Evolutionary conservation across 345 rosid genomes (phyloP), one percentile per base, ranked within the genome.

Genomic region (Acer negundo): DNA sequence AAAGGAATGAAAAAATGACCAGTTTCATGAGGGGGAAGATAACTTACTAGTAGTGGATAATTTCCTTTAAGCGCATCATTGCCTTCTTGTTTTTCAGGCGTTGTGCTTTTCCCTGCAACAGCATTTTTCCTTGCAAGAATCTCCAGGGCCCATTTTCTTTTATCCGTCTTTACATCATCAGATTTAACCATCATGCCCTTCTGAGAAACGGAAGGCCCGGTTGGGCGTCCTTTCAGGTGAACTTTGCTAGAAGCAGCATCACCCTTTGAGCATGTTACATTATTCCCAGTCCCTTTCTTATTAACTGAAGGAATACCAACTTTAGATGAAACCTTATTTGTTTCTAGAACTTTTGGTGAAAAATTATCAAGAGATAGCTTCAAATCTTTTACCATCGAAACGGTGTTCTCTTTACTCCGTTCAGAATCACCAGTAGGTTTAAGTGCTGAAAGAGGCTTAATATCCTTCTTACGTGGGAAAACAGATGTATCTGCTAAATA

Each of bases 401-500:
- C 40, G 24, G 35, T 20, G 58, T 75, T 73, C 56, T 84, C 80
- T 67, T 61, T 70, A 61, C 64, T 81, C 80, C 75, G 79, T 67
- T 87, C 87, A 75, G 91, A 75, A 79, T 70, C 73, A 68, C 69
- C 84, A 8, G 86, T 56, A 56, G 76, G 77, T 79, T 87, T 79
- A 62, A 78, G 75, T 51, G 84, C 86, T 73, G 93, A 85, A 51
- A 96, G 87, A 85, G 98, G 98, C 85, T 87, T 90, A 72, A 96
- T 84, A 84, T 90, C 89, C 74, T 88, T 87, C 83, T 92, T 94
- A 75, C 99, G 90, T 12, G 98, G 99, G 72, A 96, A 89, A 75
- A 96, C 98, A 63, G 98, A 96, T 42, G 98, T 90, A 82, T 96
- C 99, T 40, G 99, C 98, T 82, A 96, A 81, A 85, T 94, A 96